These are phyloP conservation scores for Iberis amara DNA, from an alignment of 441 rosid species.

Conservation along the genomic window DNA sequence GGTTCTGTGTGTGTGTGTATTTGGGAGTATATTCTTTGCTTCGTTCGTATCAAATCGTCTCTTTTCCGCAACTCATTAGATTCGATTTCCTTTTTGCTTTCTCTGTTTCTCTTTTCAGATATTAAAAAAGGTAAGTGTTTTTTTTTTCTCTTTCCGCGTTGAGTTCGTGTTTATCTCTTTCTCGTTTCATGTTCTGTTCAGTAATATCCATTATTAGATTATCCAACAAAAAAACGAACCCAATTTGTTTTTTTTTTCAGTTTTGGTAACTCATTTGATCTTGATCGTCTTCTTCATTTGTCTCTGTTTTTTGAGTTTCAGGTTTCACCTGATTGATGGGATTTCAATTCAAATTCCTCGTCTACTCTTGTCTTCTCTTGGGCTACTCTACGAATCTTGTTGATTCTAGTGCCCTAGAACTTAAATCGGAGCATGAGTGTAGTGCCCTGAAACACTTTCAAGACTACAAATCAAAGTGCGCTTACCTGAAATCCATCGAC, in stretches of 20 bases:
- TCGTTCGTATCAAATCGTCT: constrained; percentile 2
- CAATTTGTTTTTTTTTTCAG: not conserved
- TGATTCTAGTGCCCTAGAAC: constrained; percentile 22
- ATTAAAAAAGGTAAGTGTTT: constrained; percentile 22
- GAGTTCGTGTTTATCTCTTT: constrained; percentile 27
- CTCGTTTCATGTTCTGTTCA: constrained; percentile 19
- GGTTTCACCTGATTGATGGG: constrained; percentile 29
- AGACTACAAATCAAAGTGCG: constrained; percentile 49
- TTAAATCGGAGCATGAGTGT: constrained; percentile 25
- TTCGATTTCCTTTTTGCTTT: constrained; percentile 1
- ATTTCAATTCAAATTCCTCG: constrained; percentile 21
- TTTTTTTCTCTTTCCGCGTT: constrained; percentile 21
- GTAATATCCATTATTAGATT: not conserved
- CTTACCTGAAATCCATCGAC: constrained; percentile 39
- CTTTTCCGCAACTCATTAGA: not conserved
- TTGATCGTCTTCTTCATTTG: not conserved
- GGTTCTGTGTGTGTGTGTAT: constrained; percentile 5
- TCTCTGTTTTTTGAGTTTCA: constrained; percentile 19
- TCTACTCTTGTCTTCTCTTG: constrained; percentile 18
- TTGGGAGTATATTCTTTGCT: constrained; percentile 6
- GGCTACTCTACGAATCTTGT: constrained; percentile 2
- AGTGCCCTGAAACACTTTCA: constrained; percentile 27
- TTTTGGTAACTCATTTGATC: not conserved
- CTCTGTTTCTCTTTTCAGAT: constrained; percentile 3
- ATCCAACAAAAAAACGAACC: not conserved